phyloP scores from a whole-genome alignment of 2,329 filamentous ascomycete species.

The Colletotrichum sp. region DNA sequence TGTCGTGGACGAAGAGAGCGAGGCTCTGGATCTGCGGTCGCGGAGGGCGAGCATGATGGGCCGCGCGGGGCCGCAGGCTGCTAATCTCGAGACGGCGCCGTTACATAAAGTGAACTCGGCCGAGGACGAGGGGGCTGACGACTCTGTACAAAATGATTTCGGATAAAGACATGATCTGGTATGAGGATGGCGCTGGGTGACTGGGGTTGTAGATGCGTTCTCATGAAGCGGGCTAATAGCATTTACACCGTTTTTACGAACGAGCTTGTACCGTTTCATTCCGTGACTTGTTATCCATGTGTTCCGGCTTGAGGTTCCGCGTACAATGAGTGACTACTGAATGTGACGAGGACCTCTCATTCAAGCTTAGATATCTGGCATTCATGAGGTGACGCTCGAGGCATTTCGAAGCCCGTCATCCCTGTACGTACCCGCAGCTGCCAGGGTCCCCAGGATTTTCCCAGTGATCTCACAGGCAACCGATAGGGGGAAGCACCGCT shows the following conservation, averaged over 20 bases:
- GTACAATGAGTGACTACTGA: neutral
- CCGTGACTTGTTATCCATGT: neutral
- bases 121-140: constrained; percentile 10
- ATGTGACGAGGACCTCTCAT: neutral
- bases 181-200: neutral
- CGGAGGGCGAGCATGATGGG: constrained; percentile 61
- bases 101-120: constrained; percentile 32
- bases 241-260: neutral
- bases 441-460: neutral
- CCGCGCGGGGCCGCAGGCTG: constrained; percentile 39
- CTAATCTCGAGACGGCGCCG: constrained; percentile 56
- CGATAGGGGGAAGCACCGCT: constrained; percentile 5
- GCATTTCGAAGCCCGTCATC: neutral
- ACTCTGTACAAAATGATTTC: constrained; percentile 23
- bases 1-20: constrained; percentile 55
- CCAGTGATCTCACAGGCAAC: constrained; percentile 19
- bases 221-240: constrained; percentile 15
- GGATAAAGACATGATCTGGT: constrained; percentile 9
- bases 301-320: rapidly evolving
- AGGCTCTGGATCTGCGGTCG: constrained; percentile 59
- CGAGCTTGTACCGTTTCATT: neutral
- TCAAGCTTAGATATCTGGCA: neutral
- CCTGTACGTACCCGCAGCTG: neutral
- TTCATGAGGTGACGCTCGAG: neutral
- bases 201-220: neutral